Base-by-base conservation (phyloP, 331 rosid genomes). In the Pyrus hybrid region DNA sequence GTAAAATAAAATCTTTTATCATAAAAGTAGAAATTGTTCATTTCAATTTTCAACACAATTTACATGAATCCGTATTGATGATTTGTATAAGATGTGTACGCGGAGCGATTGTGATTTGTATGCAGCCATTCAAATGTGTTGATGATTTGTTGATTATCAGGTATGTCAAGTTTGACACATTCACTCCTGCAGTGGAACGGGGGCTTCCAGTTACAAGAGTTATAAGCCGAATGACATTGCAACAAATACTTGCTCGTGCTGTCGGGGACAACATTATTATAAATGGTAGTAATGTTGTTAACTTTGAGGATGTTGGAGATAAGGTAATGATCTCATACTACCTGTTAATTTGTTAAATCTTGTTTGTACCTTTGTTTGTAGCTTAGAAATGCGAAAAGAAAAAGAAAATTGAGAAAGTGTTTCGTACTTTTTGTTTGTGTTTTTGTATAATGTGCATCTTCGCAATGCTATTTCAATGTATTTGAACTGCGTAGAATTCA, bases 161-260 rank as follows among this genome's bases (percentile, higher is more conserved):
- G 99, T 95, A 95, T 87, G 76, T 90, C 85, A 95, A 95, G 89
- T 92, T 95, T 88, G 99, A 95, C 84, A 95, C 97, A 54, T 95
- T 92, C 97, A 92, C 93, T 75, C 99, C 99, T 76, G 99, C 99
- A 76, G 97, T 18, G 25, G 99, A 95, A 79, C 92, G 93, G 2
- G 99, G 99, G 56, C 89, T 95, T 80, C 99, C 99, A 3, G 97
- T 95, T 77, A 95, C 99, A 7, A 89, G 99, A 82, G 97, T 95
- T 63, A 92, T 95, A 76, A 95, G 97, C 79, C 80, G 99, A 68
- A 88, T 95, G 89, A 45, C 93, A 21, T 82, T 95, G 82, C 99
- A 95, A 84, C 88, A 92, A 81, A 95, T 95, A 77, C 93, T 95
- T 73, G 99, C 97, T 23, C 70, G 54, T 65, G 93, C 97, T 20